Evolutionary conservation across 1,284 basidiomycete species (phyloP), one percentile per base, ranked within the genome.

Genomic region (Austropuccinia psidii): DNA sequence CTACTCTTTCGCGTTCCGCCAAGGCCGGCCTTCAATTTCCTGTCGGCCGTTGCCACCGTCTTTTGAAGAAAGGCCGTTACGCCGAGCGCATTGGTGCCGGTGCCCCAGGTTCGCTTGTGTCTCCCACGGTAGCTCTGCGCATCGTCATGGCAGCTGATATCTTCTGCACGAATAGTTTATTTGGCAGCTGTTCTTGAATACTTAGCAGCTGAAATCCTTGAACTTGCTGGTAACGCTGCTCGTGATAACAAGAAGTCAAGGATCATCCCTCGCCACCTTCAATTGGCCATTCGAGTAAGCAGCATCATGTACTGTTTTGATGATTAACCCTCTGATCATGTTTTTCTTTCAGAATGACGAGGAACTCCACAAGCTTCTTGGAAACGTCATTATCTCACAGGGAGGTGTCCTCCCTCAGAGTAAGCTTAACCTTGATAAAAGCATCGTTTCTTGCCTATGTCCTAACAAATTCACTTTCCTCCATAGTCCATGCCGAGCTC

Each of bases 241-340:
- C 84, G 86, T 76, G 87, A 89, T 78, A 87, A 88, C 83, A 87
- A 87, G 85, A 85, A 93, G 85, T 89, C 90, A 79, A 90, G 91
- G 88, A 93, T 93, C 81, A 89, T 91, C 17, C 91, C 91, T 74
- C 87, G 91, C 80, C 91, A 93, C 82, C 81, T 93, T 75, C 90
- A 93, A 81, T 88, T 93, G 76, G 91, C 91, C 77, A 91, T 93
- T 82, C 86, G 90, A 60, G 57, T 55, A 13, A 55, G 54, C 35
- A 13, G 21, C n/a, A 29, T 31, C 35, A 29, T 15, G 19, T 31
- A 4, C 54, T 6, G 19, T 15, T 55, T 55, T 33, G 19, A 24
- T 27, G 19, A 6, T 2, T 24, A 50, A 27, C 47, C 27, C 31
- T 5, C 31, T 55, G 54, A 55, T 27, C 35, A 17, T 6, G 3